Evolutionary conservation across 208 protist species (phyloP), one percentile per base, ranked within the genome.

Genomic region (Tritrichomonas musculus): DNA sequence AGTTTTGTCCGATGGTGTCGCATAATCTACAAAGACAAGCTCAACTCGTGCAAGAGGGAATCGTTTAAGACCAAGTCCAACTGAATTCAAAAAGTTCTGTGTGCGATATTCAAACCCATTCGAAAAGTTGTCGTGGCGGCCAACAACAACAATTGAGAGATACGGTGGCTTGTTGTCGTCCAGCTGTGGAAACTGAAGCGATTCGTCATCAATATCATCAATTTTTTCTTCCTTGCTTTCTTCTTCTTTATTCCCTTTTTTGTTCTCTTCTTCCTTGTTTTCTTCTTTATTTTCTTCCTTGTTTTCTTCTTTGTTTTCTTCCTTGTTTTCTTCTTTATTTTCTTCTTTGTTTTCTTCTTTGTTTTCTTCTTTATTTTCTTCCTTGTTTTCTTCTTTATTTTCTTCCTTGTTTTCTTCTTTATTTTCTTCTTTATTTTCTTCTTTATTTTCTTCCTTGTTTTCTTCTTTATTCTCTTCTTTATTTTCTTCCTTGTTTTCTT

Each of bases 11-110:
- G 17, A 8, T 60, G 77, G 77, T 57, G 77, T 88, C 20, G 77
- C 77, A 17, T 88, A 88, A 88, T 88, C 77, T 36, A 88, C 77
- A 39, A 88, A 88, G 8, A 88, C 77, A 39, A 88, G 33, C 30
- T 88, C 77, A 20, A 55, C n/a, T 20, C 36, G 53, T 33, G 77
- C 77, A 20, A 88, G 47, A 20, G 77, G 77, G 17, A 39, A 20
- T 33, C 44, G 1, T n/a, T 88, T 11, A 33, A 47, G 25, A 1
- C 44, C 30, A 20, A 57, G 3, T 1, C 47, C 47, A 20, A 88
- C 57, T 4, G 47, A 44, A 33, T 88, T 49, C 1, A 88, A 27
- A 17, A 88, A 88, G 3, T 49, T 88, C 39, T 88, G 47, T 4
- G 77, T 36, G 2, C 77, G 8, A 33, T 53, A 57, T 88, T 88